Percentiles rank a stretch among this genome's conserved stretches.
Conservation (phyloP, 2,329 filamentous ascomycete species). For the Botrytis porri region DNA sequence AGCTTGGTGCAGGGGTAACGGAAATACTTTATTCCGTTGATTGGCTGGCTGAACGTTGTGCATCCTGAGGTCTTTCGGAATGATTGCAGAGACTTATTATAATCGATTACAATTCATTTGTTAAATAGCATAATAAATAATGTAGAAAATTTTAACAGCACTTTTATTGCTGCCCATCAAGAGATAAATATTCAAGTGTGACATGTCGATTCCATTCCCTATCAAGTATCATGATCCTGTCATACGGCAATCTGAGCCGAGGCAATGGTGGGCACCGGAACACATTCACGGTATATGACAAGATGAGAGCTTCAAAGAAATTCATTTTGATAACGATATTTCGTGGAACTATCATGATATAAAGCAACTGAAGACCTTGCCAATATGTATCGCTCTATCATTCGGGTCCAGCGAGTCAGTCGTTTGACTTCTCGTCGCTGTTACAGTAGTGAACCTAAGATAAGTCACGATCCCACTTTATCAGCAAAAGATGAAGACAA, state of each 20-base stretch:
- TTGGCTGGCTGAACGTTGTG: neutral
- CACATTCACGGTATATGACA: neutral
- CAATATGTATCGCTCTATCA: constrained; percentile 7
- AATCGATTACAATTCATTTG: neutral
- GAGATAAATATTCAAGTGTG: neutral
- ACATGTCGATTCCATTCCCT: neutral
- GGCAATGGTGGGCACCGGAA: constrained; percentile 1
- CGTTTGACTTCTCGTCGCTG: constrained; percentile 5
- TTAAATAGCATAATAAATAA: too few species aligned
- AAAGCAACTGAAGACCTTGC: neutral
- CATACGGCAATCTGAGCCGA: neutral
- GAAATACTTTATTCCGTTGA: constrained; percentile 8
- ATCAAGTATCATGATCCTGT: neutral
- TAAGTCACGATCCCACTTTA: neutral
- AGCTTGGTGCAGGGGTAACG: constrained; percentile 1
- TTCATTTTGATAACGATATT: neutral
- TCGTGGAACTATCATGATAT: neutral
- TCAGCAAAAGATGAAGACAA: neutral
- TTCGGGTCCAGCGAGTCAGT: neutral
- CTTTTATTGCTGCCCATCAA: neutral
- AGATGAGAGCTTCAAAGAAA: neutral
- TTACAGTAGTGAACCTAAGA: constrained; percentile 3
- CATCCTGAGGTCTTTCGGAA: neutral
- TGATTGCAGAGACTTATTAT: neutral
- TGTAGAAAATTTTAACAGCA: neutral